phyloP scores from a whole-genome alignment of 257 asterid genomes.

The Eucommia ulmoides region DNA sequence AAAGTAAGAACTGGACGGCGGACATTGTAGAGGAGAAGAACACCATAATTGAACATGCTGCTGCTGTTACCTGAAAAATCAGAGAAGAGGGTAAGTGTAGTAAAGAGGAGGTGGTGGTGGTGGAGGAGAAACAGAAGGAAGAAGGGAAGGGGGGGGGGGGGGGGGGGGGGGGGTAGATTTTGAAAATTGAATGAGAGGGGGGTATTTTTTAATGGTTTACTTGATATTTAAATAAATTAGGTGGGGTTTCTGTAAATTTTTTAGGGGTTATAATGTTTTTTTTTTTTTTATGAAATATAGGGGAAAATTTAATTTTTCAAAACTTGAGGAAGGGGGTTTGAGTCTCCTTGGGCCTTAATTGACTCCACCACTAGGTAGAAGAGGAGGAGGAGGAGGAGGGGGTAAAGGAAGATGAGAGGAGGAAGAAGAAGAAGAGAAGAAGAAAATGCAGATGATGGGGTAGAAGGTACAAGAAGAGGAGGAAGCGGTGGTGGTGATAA shows the following conservation, averaged over 20 bases:
- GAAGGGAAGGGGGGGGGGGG: no score
- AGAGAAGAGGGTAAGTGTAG: neutral
- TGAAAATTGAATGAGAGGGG: no score
- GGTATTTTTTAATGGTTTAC: no score
- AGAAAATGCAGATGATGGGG: neutral
- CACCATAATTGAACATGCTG: conserved; percentile 87
- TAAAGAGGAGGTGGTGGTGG: neutral
- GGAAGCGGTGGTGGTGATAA: neutral
- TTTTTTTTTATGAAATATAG: no score
- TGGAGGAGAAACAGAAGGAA: neutral
- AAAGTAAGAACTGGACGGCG: conserved; percentile 51
- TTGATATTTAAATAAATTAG: no score
- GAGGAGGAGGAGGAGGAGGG: neutral
- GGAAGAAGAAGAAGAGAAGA: neutral
- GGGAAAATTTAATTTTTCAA: no score
- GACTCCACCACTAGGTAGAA: no score
- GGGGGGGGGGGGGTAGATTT: no score
- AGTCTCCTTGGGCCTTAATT: no score
- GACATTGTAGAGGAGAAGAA: conserved; percentile 92
- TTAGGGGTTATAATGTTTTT: no score
- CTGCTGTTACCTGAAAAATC: conserved; percentile 60
- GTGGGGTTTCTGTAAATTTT: no score
- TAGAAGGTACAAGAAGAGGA: neutral
- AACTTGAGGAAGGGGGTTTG: no score
- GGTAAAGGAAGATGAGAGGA: neutral